Evolutionary conservation across 352 stramenopile genomes (phyloP), one percentile per base, ranked within the genome.

Genomic region (Pythium myriotylum): DNA sequence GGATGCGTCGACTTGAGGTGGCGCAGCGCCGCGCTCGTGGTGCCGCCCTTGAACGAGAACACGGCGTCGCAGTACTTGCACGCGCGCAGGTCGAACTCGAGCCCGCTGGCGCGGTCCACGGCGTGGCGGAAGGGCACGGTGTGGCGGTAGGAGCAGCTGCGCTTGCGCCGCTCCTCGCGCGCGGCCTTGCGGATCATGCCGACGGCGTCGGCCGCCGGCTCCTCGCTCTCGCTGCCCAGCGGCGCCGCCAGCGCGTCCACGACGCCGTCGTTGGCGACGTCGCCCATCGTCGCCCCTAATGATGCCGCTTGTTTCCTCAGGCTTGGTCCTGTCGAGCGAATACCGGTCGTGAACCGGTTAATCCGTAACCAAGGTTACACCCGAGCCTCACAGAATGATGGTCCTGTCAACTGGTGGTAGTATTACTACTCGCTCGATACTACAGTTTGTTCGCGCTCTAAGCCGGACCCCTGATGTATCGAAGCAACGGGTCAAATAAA

Each of bases 1-100:
- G 62, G 60, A 33, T 86, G 77, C 32, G 61, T 24, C 20, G 67
- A 60, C 62, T 77, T 83, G n/a, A 86, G 32, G 35, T 86, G 77
- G 1, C 77, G 73, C 65, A 86, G 54, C 24, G 74, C 68, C 2
- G 74, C 65, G 60, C 77, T 86, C 1, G 77, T 86, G 3, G 77
- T 86, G 29, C 77, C 73, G 42, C 70, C 67, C 49, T 73, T 76
- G 59, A 86, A 84, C 22, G 77, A 83, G 64, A 86, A 86, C 9
- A 69, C 59, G 3, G 65, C 59, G 39, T 68, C 63, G 49, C 77
- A 86, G 47, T 83, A 83, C 37, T 58, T 68, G 57, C 77, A 86
- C 19, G 52, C 59, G 37, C 77, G 77, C 29, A 73, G 46, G 32
- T 84, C 67, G 47, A 70, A 81, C 40, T 65, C 39, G 52, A 74